Percentiles rank a stretch among this genome's conserved stretches.
phyloP scores from a whole-genome alignment of 805 yeast species.

The Yarrowia deformans region DNA sequence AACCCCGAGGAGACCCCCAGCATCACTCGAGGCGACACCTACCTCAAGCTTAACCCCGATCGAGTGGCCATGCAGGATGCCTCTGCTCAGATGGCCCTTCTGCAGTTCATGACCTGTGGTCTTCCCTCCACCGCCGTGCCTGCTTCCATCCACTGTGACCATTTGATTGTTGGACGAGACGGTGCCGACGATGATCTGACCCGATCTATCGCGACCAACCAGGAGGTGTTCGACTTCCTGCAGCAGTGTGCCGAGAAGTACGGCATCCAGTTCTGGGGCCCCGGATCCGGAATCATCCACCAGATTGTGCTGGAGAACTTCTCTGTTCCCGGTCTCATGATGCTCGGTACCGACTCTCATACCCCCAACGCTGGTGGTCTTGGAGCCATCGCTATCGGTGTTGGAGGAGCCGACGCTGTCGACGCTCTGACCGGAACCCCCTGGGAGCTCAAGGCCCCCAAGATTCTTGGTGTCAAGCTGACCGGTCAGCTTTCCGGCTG shows the following conservation, averaged over 20 bases:
- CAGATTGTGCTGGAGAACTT: conserved; percentile 97
- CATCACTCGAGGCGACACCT: conserved; percentile 82
- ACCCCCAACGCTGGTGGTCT: conserved; percentile 99
- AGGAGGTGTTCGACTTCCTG: conserved; percentile 94
- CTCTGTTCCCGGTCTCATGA: conserved; percentile 95
- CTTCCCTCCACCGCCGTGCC: conserved; percentile 89
- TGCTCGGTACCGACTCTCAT: conserved; percentile 98
- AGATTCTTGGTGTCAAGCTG: conserved; percentile 89
- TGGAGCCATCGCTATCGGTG: conserved; percentile 98
- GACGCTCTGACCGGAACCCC: conserved; percentile 97
- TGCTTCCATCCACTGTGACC: conserved; percentile 97
- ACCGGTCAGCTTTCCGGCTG: conserved; percentile 91
- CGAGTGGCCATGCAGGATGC: conserved; percentile 99
- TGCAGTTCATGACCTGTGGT: conserved; percentile 98
- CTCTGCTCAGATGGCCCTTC: conserved; percentile 98
- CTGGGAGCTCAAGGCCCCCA: conserved; percentile 99
- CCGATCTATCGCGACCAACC: conserved; percentile 82
- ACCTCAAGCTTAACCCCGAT: conserved; percentile 93
- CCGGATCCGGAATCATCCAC: conserved; percentile 98
- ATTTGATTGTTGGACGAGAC: conserved; percentile 93
- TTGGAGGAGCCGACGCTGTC: conserved; percentile 99
- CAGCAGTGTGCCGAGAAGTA: conserved; percentile 92
- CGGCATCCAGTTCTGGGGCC: conserved; percentile 99
- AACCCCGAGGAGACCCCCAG: conserved; percentile 76
- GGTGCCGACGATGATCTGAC: conserved; percentile 87